Conservation (phyloP, 192 early-diverging fungal genomes). For the Entomortierella chlamydospora region DNA sequence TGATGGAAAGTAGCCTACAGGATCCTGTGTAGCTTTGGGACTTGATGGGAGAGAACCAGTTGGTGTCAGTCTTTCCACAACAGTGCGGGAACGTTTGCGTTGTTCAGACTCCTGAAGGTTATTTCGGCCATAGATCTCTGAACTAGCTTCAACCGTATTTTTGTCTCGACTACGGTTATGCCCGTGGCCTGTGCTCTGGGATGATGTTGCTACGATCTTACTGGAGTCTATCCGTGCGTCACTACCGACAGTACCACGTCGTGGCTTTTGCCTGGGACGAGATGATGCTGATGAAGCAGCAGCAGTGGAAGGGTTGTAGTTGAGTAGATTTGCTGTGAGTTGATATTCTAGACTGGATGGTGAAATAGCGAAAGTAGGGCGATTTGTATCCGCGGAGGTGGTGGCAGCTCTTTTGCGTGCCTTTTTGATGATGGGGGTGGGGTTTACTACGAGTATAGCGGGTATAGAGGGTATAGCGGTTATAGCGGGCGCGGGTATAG, state of each 20-base stretch:
- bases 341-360: conserved; percentile 53
- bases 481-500: no score
- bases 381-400: neutral
- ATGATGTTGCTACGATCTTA: neutral
- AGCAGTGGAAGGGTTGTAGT: neutral
- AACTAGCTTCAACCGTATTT: neutral
- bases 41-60: conserved; percentile 11
- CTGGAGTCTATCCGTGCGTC: conserved; percentile 6
- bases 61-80: neutral
- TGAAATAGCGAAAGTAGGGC: conserved; percentile 22
- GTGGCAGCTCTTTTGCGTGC: neutral
- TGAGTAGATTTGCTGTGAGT: conserved; percentile 36
- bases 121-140: neutral
- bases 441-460: no score
- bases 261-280: conserved; percentile 8
- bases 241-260: neutral
- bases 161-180: neutral
- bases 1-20: neutral
- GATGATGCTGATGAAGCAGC: conserved; percentile 7
- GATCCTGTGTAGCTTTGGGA: neutral
- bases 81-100: neutral
- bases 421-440: neutral
- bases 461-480: no score
- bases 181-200: conserved; percentile 24
- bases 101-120: no score